These are phyloP conservation scores for Entamoeba invadens DNA, from an alignment of 208 protist species.

Conservation along the genomic window DNA sequence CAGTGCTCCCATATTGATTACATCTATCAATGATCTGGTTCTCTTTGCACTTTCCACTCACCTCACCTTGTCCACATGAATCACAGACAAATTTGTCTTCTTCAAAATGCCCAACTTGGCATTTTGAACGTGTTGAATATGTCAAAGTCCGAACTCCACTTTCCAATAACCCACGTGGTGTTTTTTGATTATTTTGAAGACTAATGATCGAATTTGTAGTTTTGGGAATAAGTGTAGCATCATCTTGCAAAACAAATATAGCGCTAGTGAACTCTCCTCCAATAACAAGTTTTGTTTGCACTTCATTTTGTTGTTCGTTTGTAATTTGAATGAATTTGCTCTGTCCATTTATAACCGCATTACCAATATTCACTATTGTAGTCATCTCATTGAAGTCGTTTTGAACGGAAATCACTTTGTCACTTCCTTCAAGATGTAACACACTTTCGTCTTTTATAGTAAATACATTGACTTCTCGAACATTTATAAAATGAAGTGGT, in stretches of 20 bases:
- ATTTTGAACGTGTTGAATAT: neutral
- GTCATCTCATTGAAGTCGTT: neutral
- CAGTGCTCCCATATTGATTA: neutral
- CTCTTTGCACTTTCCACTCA: neutral
- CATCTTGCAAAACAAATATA: neutral
- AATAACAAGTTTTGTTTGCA: neutral
- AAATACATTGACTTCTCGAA: neutral
- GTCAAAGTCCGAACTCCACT: no score
- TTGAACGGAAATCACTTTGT: neutral
- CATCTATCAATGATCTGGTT: neutral
- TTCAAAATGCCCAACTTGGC: neutral
- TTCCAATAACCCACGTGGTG: no score
- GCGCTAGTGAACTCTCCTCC: neutral
- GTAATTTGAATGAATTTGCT: neutral
- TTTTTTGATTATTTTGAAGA: neutral
- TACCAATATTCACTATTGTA: neutral
- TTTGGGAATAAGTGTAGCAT: no score
- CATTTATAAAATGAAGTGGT: neutral
- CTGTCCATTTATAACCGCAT: neutral
- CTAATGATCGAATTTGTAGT: neutral
- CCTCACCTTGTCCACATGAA: neutral
- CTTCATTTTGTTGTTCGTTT: neutral
- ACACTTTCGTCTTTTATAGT: no score
- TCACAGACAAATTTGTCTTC: neutral
- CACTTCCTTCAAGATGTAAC: neutral